Percentiles rank a stretch among this genome's conserved stretches.
phyloP scores from a whole-genome alignment of 2,329 filamentous ascomycete genomes.

The Bertia moriformis region DNA sequence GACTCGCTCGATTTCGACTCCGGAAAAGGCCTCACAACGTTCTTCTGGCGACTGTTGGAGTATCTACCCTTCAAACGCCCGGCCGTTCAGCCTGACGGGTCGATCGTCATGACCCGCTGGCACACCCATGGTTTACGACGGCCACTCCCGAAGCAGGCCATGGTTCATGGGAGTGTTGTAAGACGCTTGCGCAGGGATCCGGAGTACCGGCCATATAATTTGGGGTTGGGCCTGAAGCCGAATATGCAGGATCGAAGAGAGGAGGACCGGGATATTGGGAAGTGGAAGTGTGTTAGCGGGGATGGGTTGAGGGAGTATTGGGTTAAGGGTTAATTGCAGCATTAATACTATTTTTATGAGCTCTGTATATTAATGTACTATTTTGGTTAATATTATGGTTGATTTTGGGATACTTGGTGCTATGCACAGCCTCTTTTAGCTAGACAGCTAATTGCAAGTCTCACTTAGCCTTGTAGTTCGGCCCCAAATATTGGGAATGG shows the following conservation, averaged over 20 bases:
- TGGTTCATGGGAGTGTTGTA: constrained; percentile 42
- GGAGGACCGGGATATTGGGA: neutral
- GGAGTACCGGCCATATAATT: constrained; percentile 32
- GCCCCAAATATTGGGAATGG: no score
- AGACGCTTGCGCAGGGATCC: constrained; percentile 34
- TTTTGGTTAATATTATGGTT: no score
- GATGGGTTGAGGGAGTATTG: neutral
- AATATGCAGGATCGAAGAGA: neutral
- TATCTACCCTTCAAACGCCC: constrained; percentile 46
- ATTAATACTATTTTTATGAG: no score
- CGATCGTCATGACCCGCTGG: constrained; percentile 45
- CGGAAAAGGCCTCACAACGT: constrained; percentile 19
- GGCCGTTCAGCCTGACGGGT: constrained; percentile 40
- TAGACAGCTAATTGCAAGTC: no score
- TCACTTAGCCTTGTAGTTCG: no score
- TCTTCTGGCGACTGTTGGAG: constrained; percentile 44
- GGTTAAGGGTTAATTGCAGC: neutral
- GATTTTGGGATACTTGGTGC: no score
- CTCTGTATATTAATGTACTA: no score
- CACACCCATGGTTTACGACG: constrained; percentile 34
- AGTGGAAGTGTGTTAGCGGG: neutral
- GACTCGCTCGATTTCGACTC: constrained; percentile 33
- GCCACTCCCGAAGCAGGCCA: constrained; percentile 34
- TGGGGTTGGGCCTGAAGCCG: neutral
- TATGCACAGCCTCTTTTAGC: no score